Base-by-base conservation (phyloP, 345 rosid species). In the Eucalyptus regnans region DNA sequence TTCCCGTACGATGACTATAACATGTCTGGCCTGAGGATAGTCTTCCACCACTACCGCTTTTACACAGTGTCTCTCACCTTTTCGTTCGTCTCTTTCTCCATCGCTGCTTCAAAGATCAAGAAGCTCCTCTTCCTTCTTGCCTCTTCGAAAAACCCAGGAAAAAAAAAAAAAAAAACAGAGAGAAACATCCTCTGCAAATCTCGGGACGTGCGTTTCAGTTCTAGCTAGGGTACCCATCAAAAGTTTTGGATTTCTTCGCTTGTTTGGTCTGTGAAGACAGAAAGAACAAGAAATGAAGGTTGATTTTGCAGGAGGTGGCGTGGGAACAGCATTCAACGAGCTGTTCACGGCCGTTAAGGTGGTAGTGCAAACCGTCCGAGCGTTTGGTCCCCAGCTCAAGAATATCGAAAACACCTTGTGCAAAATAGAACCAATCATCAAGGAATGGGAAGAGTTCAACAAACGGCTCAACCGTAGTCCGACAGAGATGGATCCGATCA, bases 11-110 rank as follows among this genome's bases (percentile, higher is more conserved):
- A 54, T 54, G 27, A 54, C 58, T 54, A 54, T 51, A 6, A 54
- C 60, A 18, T 20, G 27, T 0, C 8, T 7, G 56, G 8, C 56
- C 56, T 0, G 56, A 3, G 22, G 0, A 2, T 50, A 50, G 51
- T 0, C 56, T 16, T 15, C 56, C 13, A 14, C 18, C 9, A 7
- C 25, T 54, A 7, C 58, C 25, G 11, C 27, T 54, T 54, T 5
- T 9, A 58, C 11, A 5, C 1, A 29, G 16, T 3, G 8, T 29
- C 68, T 62, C 17, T 29, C 68, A 5, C 68, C 68, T 29, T 12
- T 62, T 12, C 68, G 17, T 29, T 62, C 68, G 12, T 29, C 68
- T 27, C 31, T 27, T 27, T 27, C 66, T 62, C 68, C 68, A 5
- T 29, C 17, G 22, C 2, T 66, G 79, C 79, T 66, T 66, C 79